These are phyloP conservation scores for Globisporangium uncinulatum DNA, from an alignment of 352 stramenopile species.

Conservation along the genomic window DNA sequence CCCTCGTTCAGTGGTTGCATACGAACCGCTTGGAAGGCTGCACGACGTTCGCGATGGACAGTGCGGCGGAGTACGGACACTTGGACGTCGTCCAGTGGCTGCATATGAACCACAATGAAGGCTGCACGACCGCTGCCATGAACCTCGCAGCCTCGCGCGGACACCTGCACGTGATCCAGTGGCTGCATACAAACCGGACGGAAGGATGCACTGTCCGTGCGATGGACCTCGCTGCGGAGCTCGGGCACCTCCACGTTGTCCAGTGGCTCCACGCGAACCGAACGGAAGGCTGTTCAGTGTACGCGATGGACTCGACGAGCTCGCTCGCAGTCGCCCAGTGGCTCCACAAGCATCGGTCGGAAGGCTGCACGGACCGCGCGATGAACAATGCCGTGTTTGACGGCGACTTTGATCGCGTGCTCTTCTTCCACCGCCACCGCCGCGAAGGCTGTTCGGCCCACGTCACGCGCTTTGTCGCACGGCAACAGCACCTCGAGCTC, in stretches of 20 bases:
- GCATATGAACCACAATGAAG: not conserved
- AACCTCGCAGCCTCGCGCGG: conserved; percentile 1
- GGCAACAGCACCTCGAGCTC: conserved; percentile 5
- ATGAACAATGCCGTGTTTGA: conserved; percentile 5
- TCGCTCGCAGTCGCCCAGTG: conserved; percentile 1
- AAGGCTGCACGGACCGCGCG: conserved; percentile 12
- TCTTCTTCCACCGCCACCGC: conserved; percentile 3
- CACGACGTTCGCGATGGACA: conserved; percentile 2
- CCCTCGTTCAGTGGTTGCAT: not conserved
- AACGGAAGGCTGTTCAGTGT: not conserved
- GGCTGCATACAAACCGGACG: not conserved
- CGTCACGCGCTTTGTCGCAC: conserved; percentile 2
- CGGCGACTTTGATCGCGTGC: not conserved
- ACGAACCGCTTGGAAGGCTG: not conserved
- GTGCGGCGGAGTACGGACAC: not conserved
- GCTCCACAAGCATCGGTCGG: conserved; percentile 8
- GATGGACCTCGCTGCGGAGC: conserved; percentile 1
- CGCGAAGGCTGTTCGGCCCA: conserved; percentile 2
- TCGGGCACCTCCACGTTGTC: not conserved
- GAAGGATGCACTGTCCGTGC: not conserved
- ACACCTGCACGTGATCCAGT: not conserved
- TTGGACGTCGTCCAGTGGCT: not conserved
- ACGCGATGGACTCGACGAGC: not conserved
- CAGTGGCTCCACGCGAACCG: conserved; percentile 1
- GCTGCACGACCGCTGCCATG: conserved; percentile 1